Evolutionary conservation across 805 yeast species (phyloP).

Genomic region (Sungouiozyma intestinalis): DNA sequence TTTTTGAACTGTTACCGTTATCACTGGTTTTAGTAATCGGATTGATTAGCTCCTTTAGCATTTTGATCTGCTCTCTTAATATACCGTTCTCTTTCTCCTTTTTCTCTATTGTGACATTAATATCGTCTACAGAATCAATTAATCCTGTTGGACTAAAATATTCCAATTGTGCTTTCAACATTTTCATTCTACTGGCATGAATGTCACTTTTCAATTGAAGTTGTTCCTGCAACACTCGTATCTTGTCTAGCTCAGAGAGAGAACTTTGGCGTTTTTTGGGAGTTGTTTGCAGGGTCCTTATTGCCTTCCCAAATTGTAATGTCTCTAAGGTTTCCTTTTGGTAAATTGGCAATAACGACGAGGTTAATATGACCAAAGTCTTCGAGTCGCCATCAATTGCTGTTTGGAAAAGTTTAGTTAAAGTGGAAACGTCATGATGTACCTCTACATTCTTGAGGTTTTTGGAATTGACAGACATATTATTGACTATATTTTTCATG

Average conservation of each 20-base stretch:
- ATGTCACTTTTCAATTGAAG: slow-evolving; percentile 28
- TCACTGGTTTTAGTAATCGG: neutral
- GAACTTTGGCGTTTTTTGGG: slow-evolving; percentile 35
- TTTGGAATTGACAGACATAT: neutral
- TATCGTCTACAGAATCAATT: neutral
- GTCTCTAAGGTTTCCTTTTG: slow-evolving; percentile 61
- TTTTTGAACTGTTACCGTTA: neutral
- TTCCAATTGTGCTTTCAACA: slow-evolving; percentile 9
- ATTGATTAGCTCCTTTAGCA: neutral
- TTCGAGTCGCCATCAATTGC: slow-evolving; percentile 75
- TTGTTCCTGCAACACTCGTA: slow-evolving; percentile 23
- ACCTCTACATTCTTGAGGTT: neutral
- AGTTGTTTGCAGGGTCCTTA: slow-evolving; percentile 50
- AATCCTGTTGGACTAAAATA: neutral
- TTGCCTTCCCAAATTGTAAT: slow-evolving; percentile 50
- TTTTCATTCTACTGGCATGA: slow-evolving; percentile 37
- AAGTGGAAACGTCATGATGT: slow-evolving; percentile 55
- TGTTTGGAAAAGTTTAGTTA: slow-evolving; percentile 68
- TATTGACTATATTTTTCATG: neutral
- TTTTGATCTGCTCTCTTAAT: neutral
- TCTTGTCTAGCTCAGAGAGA: slow-evolving; percentile 27
- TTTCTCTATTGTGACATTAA: neutral
- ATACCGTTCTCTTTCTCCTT: neutral
- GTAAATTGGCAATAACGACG: slow-evolving; percentile 53
- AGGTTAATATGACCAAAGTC: slow-evolving; percentile 61